Percentiles rank a stretch among this genome's conserved stretches.
Evolutionary conservation across 345 rosid genomes (phyloP).

Genomic region (Murraya koenigii): DNA sequence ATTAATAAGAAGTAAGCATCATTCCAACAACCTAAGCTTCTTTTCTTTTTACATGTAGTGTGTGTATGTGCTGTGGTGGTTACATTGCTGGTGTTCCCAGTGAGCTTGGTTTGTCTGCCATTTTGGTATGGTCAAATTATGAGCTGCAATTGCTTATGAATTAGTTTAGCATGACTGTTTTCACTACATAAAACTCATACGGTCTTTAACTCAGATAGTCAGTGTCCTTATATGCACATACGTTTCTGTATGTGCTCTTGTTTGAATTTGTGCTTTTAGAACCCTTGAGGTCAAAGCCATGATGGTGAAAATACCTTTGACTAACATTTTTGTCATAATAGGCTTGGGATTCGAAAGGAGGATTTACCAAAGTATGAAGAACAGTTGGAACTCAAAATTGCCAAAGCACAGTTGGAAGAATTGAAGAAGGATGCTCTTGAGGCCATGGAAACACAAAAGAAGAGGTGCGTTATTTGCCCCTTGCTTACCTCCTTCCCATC

Average conservation of each 20-base stretch:
- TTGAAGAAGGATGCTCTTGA: constrained; percentile 88
- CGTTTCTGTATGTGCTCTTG: neutral
- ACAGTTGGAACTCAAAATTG: constrained; percentile 67
- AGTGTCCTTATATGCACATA: neutral
- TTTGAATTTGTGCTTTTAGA: neutral
- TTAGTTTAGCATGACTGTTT: neutral
- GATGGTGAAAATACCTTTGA: neutral
- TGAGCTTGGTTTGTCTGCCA: neutral
- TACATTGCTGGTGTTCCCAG: neutral
- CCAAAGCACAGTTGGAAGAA: constrained; percentile 86
- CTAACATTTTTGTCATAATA: constrained; percentile 15
- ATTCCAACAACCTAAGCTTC: neutral
- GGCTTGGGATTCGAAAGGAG: constrained; percentile 86
- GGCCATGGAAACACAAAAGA: constrained; percentile 93
- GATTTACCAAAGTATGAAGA: constrained; percentile 94
- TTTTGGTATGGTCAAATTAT: neutral
- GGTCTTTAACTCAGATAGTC: neutral
- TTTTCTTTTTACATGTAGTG: neutral
- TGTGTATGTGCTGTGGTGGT: neutral
- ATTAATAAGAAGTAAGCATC: constrained; percentile 79
- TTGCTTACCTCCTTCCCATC: neutral
- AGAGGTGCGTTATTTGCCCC: constrained; percentile 45
- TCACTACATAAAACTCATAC: neutral
- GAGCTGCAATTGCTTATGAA: neutral
- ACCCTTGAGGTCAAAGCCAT: neutral